phyloP scores from a whole-genome alignment of 2,329 filamentous ascomycete species.

The Pseudopyrenochaeta lycopersici region DNA sequence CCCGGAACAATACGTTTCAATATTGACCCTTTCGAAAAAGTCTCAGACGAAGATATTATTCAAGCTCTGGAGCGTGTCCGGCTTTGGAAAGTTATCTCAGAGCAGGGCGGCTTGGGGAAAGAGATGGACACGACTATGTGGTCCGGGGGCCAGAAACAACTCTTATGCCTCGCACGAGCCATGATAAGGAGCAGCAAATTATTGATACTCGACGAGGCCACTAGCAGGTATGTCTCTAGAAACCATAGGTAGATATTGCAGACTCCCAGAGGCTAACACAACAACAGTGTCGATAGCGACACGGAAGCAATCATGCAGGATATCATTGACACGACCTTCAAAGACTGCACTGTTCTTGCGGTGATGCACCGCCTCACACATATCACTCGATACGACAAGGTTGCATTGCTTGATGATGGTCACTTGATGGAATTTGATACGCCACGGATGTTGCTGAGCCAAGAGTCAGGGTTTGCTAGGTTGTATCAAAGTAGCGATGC shows the following conservation, averaged over 20 bases:
- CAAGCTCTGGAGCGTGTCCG: constrained; percentile 54
- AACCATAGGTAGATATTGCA: too few relatives aligned
- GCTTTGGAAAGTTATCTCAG: constrained; percentile 47
- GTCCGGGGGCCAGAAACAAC: constrained; percentile 80
- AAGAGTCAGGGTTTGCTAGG: background rate
- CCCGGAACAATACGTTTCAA: constrained; percentile 58
- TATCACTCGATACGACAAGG: background rate
- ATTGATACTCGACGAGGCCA: constrained; percentile 63
- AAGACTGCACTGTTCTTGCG: constrained; percentile 15
- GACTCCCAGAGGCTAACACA: too few relatives aligned
- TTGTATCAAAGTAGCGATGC: background rate
- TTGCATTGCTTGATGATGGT: constrained; percentile 1
- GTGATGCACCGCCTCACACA: constrained; percentile 1
- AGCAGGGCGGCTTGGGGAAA: constrained; percentile 29
- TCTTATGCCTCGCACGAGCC: constrained; percentile 64
- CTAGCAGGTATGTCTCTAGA: constrained; percentile 38
- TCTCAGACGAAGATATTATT: constrained; percentile 47
- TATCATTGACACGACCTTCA: constrained; percentile 14
- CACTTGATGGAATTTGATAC: background rate
- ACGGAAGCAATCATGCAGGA: constrained; percentile 9
- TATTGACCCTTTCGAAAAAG: constrained; percentile 51
- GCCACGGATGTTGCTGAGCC: background rate
- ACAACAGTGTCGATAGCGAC: background rate
- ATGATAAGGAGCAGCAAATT: constrained; percentile 63
- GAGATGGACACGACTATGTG: background rate